Percentiles rank a stretch among this genome's conserved stretches.
phyloP scores from a whole-genome alignment of 2,329 filamentous ascomycete species.

The Blastomyces gilchristii region DNA sequence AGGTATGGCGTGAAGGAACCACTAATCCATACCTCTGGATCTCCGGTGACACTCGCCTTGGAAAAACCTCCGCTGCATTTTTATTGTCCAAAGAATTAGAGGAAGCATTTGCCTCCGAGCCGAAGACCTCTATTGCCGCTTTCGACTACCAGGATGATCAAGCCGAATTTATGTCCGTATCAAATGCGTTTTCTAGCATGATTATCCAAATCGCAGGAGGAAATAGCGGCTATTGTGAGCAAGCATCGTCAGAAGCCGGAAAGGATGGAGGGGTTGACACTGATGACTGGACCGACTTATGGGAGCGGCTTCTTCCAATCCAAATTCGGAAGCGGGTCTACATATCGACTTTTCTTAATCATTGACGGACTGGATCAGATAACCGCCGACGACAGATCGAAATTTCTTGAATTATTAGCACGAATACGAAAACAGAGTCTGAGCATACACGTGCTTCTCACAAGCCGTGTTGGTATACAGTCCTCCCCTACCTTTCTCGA shows the following conservation, averaged over 20 bases:
- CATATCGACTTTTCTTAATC: neutral
- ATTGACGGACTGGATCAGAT: neutral
- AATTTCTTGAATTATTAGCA: neutral
- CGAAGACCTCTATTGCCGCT: neutral
- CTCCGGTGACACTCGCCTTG: neutral
- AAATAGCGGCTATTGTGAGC: neutral
- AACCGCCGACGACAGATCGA: neutral
- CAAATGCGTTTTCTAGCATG: neutral
- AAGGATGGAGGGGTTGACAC: neutral
- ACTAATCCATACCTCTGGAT: conserved; percentile 2
- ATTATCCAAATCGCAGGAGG: neutral
- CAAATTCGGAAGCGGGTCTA: neutral
- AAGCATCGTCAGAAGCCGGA: neutral
- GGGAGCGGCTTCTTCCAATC: conserved; percentile 2
- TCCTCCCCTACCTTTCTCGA: neutral
- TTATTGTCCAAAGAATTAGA: neutral
- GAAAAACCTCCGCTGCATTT: conserved; percentile 2
- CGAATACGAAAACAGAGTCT: conserved; percentile 1
- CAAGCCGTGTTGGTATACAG: neutral
- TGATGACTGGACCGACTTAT: neutral
- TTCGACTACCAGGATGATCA: neutral
- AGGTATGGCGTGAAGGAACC: neutral
- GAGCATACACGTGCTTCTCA: neutral
- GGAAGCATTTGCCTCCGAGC: neutral
- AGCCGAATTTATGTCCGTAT: neutral